Base-by-base conservation (phyloP, 2,329 filamentous ascomycete genomes). In the Colletotrichum sp. region DNA sequence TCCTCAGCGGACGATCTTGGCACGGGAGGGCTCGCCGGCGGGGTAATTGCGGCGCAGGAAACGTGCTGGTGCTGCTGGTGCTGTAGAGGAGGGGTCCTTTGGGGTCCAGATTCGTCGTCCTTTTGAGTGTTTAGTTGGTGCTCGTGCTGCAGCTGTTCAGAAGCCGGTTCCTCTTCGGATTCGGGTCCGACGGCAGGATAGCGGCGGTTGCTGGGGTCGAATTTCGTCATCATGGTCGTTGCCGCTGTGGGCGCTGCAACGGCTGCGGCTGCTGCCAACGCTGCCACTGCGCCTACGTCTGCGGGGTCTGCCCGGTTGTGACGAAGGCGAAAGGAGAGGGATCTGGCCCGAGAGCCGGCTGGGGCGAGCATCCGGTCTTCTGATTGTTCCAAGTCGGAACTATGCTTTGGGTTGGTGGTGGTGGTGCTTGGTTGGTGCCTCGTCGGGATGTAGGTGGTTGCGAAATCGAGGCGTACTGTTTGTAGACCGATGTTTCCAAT, bases 181-280 rank as follows among this genome's bases (percentile, higher is more conserved):
- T 67, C 48, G 48, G 30, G 12, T 38, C 48, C 52, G n/a, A 28
- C 48, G 21, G 48, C 66, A 58, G 48, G 28, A 60, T 57, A 38
- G 48, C 30, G 66, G 52, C 32, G 66, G 48, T 48, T 26, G n/a
- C 60, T 26, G 64, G 57, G 52, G 72, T 64, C 58, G 34, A 67
- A 52, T 69, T 74, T 76, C 74, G 70, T 76, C 74, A 76, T 76
- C 57, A 76, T 76, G 68, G 61, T 67, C 15, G 60, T 24, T 38
- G 72, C 67, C 30, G 61, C 61, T 18, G 65, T 58, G 18, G 67
- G 57, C 55, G 67, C 57, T 70, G 67, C 67, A 8, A 70, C 57
- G 4, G 67, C 67, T 48, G 67, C 57, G 15, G 67, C 67, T 48
- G 67, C 67, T 15, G 67, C 67, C 10, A 63, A 16, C 12, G 55